Conservation (phyloP, 371 early-diverging fungal genomes). For the Mortierella sp. region DNA sequence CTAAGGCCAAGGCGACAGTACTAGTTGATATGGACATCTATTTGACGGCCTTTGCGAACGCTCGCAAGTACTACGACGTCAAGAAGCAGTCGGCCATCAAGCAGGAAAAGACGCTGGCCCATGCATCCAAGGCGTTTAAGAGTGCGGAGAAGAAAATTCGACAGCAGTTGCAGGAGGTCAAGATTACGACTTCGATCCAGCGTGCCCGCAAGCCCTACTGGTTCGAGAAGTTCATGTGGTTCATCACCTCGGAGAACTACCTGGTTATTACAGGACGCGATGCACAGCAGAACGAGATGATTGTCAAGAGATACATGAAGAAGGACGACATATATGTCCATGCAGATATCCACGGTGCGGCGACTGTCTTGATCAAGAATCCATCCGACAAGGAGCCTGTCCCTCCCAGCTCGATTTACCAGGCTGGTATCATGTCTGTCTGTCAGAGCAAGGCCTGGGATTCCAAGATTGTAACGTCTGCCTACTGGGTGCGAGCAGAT, state of each 20-base stretch:
- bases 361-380: slow-evolving; percentile 95
- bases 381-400: slow-evolving; percentile 76
- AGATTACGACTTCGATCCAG: slow-evolving; percentile 81
- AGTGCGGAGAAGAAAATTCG: slow-evolving; percentile 92
- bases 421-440: slow-evolving; percentile 98
- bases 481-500: slow-evolving; percentile 96
- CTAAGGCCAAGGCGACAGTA: slow-evolving; percentile 39
- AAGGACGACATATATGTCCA: slow-evolving; percentile 96
- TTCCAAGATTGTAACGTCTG: slow-evolving; percentile 93
- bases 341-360: slow-evolving; percentile 97
- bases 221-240: slow-evolving; percentile 99
- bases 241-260: slow-evolving; percentile 95
- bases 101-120: slow-evolving; percentile 91
- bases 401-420: slow-evolving; percentile 92
- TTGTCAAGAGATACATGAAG: slow-evolving; percentile 91
- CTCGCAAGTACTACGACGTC: slow-evolving; percentile 89
- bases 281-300: slow-evolving; percentile 96
- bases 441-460: slow-evolving; percentile 99
- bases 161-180: slow-evolving; percentile 82
- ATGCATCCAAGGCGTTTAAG: slow-evolving; percentile 83
- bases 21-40: slow-evolving; percentile 89
- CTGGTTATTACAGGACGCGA: slow-evolving; percentile 98
- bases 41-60: slow-evolving; percentile 93
- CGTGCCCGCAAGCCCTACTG: slow-evolving; percentile 95
- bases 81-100: slow-evolving; percentile 88